Conservation (phyloP, 805 yeast genomes). For the Wickerhamiella parazyma region DNA sequence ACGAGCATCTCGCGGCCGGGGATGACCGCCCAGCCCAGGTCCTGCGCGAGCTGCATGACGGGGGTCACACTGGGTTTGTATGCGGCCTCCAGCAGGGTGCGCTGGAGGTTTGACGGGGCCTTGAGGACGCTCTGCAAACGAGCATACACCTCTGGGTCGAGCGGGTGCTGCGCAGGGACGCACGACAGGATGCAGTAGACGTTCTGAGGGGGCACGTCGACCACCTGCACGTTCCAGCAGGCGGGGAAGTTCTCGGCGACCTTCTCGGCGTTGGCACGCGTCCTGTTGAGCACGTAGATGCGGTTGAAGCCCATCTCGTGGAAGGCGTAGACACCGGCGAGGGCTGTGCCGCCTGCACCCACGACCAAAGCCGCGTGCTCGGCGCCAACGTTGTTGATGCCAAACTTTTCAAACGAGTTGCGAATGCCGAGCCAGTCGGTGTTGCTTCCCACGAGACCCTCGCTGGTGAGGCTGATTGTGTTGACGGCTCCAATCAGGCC, state of each 20-base stretch:
- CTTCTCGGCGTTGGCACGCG: conserved; percentile 46
- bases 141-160: conserved; percentile 11
- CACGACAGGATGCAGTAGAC: conserved; percentile 30
- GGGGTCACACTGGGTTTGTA: conserved; percentile 85
- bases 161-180: conserved; percentile 16
- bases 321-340: conserved; percentile 87
- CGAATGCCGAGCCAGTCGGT: conserved; percentile 92
- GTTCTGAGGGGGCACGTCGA: conserved; percentile 43
- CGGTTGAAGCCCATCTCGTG: conserved; percentile 60
- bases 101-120: conserved; percentile 27
- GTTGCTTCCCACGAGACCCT: conserved; percentile 61
- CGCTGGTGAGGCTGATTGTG: conserved; percentile 53
- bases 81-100: conserved; percentile 76
- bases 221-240: conserved; percentile 42
- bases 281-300: conserved; percentile 73
- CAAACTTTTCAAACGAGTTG: conserved; percentile 49
- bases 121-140: conserved; percentile 20
- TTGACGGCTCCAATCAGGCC: conserved; percentile 83
- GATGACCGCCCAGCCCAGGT: conserved; percentile 62
- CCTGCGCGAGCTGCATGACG: conserved; percentile 61
- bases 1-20: conserved; percentile 89
- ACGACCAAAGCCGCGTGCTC: conserved; percentile 55
- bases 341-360: conserved; percentile 96
- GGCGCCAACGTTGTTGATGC: conserved; percentile 31
- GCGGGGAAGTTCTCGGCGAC: conserved; percentile 49